Evolutionary conservation across 768 basidiomycete genomes (phyloP).

Genomic region (Pisolithus albus): DNA sequence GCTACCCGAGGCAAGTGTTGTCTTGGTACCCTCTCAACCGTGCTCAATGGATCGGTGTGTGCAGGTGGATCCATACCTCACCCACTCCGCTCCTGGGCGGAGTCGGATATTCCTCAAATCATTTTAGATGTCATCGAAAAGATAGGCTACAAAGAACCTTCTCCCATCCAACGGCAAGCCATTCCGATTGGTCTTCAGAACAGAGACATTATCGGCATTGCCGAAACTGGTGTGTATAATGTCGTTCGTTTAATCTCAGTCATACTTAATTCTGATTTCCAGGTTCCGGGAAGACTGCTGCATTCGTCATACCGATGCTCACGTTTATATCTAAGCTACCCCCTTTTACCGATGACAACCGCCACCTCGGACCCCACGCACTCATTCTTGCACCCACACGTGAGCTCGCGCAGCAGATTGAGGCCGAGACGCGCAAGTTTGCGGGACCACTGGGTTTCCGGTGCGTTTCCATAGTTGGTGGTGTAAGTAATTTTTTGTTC

Average conservation of each 20-base stretch:
- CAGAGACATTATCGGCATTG: constrained; percentile 96
- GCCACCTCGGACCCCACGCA: constrained; percentile 90
- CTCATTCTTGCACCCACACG: constrained; percentile 95
- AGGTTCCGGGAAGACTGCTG: constrained; percentile 99
- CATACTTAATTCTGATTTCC: constrained; percentile 3
- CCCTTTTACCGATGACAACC: constrained; percentile 83
- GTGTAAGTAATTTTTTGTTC: constrained; percentile 39
- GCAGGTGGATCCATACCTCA: constrained; percentile 89
- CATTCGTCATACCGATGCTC: constrained; percentile 97
- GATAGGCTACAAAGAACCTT: constrained; percentile 96
- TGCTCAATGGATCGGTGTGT: constrained; percentile 3
- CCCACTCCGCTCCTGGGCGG: constrained; percentile 87
- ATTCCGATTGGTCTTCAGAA: constrained; percentile 98
- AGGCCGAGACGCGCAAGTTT: constrained; percentile 87
- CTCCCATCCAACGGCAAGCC: constrained; percentile 94
- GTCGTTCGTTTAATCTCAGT: not conserved
- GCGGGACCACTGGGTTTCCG: constrained; percentile 84
- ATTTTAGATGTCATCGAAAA: constrained; percentile 81
- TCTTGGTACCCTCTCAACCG: not conserved
- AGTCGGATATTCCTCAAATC: constrained; percentile 71
- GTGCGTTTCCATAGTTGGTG: constrained; percentile 98
- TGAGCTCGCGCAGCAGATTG: constrained; percentile 97
- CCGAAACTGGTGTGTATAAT: constrained; percentile 77
- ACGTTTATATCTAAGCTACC: constrained; percentile 87
- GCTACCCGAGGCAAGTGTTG: constrained; percentile 67